These are phyloP conservation scores for Thozetella sp. DNA, from an alignment of 495 filamentous ascomycete genomes.

Conservation along the genomic window DNA sequence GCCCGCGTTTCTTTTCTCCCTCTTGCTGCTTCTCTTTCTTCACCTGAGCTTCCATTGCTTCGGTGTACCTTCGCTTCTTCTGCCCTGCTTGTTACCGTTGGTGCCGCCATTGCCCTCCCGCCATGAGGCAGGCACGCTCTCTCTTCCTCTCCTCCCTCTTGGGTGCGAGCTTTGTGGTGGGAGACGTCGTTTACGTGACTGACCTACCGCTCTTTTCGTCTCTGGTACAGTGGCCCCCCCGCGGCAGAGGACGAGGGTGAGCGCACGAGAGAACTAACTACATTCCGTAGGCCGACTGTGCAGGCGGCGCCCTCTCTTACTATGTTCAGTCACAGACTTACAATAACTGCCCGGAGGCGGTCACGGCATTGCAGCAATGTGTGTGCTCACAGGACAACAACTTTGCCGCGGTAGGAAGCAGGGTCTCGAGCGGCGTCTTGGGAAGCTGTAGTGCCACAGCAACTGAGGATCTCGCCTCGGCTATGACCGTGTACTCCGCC, in stretches of 20 bases:
- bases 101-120: not conserved
- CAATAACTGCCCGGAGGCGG: slow-evolving; percentile 36
- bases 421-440: slow-evolving; percentile 35
- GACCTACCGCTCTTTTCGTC: slow-evolving; percentile 40
- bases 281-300: slow-evolving; percentile 44
- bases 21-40: not conserved
- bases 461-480: slow-evolving; percentile 45
- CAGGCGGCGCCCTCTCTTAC: slow-evolving; percentile 35
- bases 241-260: not conserved
- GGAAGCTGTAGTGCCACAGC: slow-evolving; percentile 42
- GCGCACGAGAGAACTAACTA: not conserved
- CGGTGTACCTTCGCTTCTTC: not conserved
- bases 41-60: not conserved
- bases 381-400: slow-evolving; percentile 51
- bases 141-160: not conserved
- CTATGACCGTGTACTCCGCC: slow-evolving; percentile 37
- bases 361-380: slow-evolving; percentile 44
- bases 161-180: slow-evolving; percentile 1
- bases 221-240: slow-evolving; percentile 27
- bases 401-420: slow-evolving; percentile 34
- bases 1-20: not conserved
- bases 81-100: not conserved
- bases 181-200: slow-evolving; percentile 40
- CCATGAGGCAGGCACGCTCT: not conserved
- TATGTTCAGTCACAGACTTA: slow-evolving; percentile 39